Base-by-base conservation (phyloP, 2,329 filamentous ascomycete species). In the Colletotrichum gloeosporioides region DNA sequence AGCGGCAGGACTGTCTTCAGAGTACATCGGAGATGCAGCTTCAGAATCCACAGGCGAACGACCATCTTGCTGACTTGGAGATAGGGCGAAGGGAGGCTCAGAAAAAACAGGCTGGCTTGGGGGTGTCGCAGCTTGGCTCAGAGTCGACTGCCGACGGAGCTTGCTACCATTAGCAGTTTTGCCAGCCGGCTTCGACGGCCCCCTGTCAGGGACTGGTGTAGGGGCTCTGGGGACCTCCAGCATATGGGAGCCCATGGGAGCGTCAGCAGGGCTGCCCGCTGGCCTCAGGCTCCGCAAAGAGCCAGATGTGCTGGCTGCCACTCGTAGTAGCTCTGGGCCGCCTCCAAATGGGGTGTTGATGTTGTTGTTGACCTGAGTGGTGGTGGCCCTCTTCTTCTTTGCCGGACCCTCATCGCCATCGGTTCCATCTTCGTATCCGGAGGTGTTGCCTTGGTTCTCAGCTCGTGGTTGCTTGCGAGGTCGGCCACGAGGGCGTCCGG, bases 291-390 rank as follows among this genome's bases (percentile, higher is more conserved):
- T 93, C 59, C 96, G 94, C 75, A 99, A 89, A 7, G 96, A 98
- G 57, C 95, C 95, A 61, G 96, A 94, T 18, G 95, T 98, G 82
- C 95, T 98, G 63, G 96, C 96, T 76, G 95, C 93, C n/a, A 98
- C 95, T 65, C 96, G 92, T 31, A 99, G 88, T 5, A 95, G 98
- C 65, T 97, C 95, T 12, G 93, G 91, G 34, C 92, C 93, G 53
- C 91, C 90, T 68, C 93, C 94, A 80, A 98, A 94, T 27, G 91
- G 92, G 77, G 90, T 91, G 79, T 92, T 93, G 67, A 93, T 92
- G n/a, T 92, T 92, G 86, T 93, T 93, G 78, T 94, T 92, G 15
- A 93, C 91, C 81, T 93, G 91, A 25, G 92, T 95, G 29, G 94
- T 91, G 81, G 95, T 97, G 39, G 93, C 96, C 80, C 96, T 91